A percentile compares a stretch with the other conserved stretches of the same genome.
Conservation (phyloP, 768 basidiomycete species). For the Sarcomyxa edulis region DNA sequence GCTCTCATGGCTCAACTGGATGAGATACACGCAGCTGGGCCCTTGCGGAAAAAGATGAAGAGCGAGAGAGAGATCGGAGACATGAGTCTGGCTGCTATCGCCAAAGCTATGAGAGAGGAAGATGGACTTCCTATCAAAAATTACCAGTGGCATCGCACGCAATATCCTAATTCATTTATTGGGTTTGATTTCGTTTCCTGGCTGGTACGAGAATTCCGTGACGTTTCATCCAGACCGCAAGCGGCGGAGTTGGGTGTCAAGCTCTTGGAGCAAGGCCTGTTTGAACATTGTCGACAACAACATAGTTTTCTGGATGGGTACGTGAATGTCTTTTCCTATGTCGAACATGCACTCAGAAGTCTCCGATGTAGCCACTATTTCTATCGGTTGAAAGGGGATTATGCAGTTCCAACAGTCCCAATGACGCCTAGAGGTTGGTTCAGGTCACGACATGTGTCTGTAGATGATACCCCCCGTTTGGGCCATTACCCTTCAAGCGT, state of each 20-base stretch:
- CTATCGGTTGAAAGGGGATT: conserved; percentile 78
- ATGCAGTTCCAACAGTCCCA: conserved; percentile 55
- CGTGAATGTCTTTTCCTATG: conserved; percentile 23
- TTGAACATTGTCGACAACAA: conserved; percentile 74
- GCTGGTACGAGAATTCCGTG: conserved; percentile 88
- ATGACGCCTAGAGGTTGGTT: conserved; percentile 76
- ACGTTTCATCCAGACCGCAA: conserved; percentile 78
- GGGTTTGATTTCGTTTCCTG: conserved; percentile 89
- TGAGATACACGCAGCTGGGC: conserved; percentile 69
- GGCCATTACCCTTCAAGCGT: conserved; percentile 31
- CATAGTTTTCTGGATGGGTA: conserved; percentile 90
- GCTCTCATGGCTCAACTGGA: conserved; percentile 76
- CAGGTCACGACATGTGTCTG: conserved; percentile 42
- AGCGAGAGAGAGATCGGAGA: conserved; percentile 70
- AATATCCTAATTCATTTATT: conserved; percentile 80
- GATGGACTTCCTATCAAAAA: conserved; percentile 81
- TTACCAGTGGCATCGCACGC: conserved; percentile 73
- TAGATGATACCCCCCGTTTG: conserved; percentile 29
- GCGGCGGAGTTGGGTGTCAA: conserved; percentile 75
- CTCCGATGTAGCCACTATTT: conserved; percentile 67
- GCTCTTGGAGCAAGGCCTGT: conserved; percentile 75
- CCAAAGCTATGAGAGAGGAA: conserved; percentile 82
- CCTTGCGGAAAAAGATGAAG: conserved; percentile 75
- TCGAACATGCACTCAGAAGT: conserved; percentile 1
- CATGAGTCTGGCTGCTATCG: conserved; percentile 58